phyloP scores from a whole-genome alignment of 805 yeast genomes.

The Ogataea paraovalis region DNA sequence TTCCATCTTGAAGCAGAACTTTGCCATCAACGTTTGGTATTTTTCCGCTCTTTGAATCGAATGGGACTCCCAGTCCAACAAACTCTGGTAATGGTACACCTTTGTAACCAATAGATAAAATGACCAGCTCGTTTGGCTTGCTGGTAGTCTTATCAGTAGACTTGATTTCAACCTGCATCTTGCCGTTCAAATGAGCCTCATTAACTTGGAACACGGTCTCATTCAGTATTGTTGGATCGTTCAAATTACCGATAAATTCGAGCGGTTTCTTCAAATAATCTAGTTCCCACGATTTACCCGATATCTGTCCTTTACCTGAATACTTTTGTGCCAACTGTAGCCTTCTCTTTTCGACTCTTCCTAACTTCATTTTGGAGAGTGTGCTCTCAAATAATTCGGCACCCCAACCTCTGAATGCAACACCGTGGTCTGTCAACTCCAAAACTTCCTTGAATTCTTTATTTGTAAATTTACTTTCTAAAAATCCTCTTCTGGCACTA shows the following conservation, averaged over 20 bases:
- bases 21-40: constrained; percentile 45
- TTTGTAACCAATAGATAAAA: constrained; percentile 80
- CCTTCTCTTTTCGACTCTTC: constrained; percentile 61
- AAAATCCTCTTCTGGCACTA: constrained; percentile 81
- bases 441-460: constrained; percentile 86
- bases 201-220: constrained; percentile 50
- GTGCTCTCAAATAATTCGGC: constrained; percentile 34
- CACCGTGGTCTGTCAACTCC: constrained; percentile 48
- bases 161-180: constrained; percentile 29
- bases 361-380: constrained; percentile 30
- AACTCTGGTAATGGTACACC: constrained; percentile 64
- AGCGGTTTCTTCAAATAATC: constrained; percentile 68
- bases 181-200: constrained; percentile 35
- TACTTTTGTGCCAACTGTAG: constrained; percentile 59
- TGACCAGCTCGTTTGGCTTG: constrained; percentile 58
- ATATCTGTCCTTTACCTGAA: constrained; percentile 10
- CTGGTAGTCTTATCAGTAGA: constrained; percentile 34
- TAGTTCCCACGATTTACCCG: constrained; percentile 51
- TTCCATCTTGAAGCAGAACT: constrained; percentile 27
- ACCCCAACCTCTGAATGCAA: constrained; percentile 44
- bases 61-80: constrained; percentile 44
- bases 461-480: constrained; percentile 86
- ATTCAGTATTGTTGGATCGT: constrained; percentile 35
- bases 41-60: constrained; percentile 41
- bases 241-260: constrained; percentile 38